Percentiles rank a stretch among this genome's conserved stretches.
Conservation (phyloP, 768 basidiomycete species). For the Lentinula guzmanii region DNA sequence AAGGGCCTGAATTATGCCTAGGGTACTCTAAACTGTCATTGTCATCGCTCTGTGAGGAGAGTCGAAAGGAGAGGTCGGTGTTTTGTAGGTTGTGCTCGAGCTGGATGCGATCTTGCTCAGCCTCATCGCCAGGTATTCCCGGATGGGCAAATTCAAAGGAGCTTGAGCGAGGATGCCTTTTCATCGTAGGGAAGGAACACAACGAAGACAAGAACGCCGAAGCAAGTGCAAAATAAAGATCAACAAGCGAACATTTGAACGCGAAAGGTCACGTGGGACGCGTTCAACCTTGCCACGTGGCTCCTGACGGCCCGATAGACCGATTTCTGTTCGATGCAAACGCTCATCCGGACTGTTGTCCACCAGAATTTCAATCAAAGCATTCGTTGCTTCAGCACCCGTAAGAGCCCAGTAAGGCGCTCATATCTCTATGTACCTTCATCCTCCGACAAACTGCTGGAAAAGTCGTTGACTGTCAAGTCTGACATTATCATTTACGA, state of each 20-base stretch:
- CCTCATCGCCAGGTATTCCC: conserved; percentile 47
- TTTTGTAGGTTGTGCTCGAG: conserved; percentile 76
- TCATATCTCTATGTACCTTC: conserved; percentile 80
- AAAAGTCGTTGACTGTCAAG: conserved; percentile 53
- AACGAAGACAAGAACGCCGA: background rate
- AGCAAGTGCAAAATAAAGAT: background rate
- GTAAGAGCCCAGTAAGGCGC: conserved; percentile 26
- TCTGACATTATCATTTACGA: conserved; percentile 78
- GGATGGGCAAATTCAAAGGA: background rate
- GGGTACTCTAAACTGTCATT: conserved; percentile 64
- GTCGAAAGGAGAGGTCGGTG: conserved; percentile 65
- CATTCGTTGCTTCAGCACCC: background rate
- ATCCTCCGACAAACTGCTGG: conserved; percentile 74
- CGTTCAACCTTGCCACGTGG: background rate
- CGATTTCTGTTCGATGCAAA: background rate
- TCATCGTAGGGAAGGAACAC: background rate
- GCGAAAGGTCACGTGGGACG: background rate
- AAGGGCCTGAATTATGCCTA: conserved; percentile 58
- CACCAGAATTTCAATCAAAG: background rate
- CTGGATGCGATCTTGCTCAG: conserved; percentile 69
- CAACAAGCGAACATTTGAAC: background rate
- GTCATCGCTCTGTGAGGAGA: conserved; percentile 46
- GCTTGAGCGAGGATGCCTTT: background rate
- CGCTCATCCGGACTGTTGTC: background rate
- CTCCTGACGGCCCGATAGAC: background rate